Conservation (phyloP, 2,329 filamentous ascomycete genomes). For the Curvularia sp. region DNA sequence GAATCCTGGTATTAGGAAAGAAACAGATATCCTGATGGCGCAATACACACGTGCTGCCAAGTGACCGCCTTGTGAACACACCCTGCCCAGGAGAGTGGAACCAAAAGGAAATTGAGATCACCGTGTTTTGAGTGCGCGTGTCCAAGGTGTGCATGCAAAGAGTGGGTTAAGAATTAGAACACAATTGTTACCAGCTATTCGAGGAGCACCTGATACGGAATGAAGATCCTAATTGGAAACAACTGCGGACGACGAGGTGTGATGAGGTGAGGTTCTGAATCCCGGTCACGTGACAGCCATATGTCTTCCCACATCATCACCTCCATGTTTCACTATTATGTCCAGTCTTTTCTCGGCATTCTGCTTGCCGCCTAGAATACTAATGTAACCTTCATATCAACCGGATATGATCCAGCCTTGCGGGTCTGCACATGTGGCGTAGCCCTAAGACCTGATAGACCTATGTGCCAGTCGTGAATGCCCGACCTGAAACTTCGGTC, state of each 20-base stretch:
- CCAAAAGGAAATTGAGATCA: neutral
- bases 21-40: neutral
- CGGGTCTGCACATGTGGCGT: neutral
- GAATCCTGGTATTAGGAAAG: neutral
- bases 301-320: neutral
- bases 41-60: neutral
- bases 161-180: neutral
- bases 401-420: neutral
- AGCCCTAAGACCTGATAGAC: neutral
- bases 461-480: neutral
- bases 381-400: neutral
- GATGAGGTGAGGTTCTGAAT: neutral
- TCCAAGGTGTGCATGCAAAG: neutral
- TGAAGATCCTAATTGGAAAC: neutral
- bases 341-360: neutral
- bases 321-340: neutral
- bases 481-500: neutral
- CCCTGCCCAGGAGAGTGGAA: neutral
- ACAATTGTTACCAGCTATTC: neutral
- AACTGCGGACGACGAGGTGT: neutral
- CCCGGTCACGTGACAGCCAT: neutral
- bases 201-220: neutral
- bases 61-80: neutral
- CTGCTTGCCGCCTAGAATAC: neutral
- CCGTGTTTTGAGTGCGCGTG: neutral